Percentiles rank a stretch among this genome's conserved stretches.
phyloP scores from a whole-genome alignment of 805 yeast species.

The Candida oleophila region DNA sequence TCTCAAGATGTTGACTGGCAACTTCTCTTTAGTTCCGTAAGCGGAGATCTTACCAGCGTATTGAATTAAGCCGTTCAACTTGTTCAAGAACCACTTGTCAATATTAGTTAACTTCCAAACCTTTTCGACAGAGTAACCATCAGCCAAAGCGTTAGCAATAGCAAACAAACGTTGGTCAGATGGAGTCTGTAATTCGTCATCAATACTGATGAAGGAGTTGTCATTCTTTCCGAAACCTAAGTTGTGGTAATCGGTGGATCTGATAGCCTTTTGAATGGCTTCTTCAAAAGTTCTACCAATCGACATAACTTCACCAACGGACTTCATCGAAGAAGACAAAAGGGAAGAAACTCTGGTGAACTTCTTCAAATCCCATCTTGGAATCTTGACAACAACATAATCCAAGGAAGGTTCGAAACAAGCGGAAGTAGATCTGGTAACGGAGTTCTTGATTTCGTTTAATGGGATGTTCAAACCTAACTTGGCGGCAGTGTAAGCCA shows the following conservation, averaged over 20 bases:
- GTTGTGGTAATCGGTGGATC: slow-evolving; percentile 95
- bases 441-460: slow-evolving; percentile 88
- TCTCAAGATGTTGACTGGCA: slow-evolving; percentile 63
- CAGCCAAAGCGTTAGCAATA: slow-evolving; percentile 87
- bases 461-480: slow-evolving; percentile 90
- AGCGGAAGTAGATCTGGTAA: slow-evolving; percentile 90
- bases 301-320: slow-evolving; percentile 98
- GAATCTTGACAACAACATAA: slow-evolving; percentile 95
- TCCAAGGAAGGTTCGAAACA: slow-evolving; percentile 97
- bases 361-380: slow-evolving; percentile 98
- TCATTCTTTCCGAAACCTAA: slow-evolving; percentile 86
- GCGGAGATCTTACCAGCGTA: slow-evolving; percentile 64
- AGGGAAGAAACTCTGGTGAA: slow-evolving; percentile 87
- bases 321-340: slow-evolving; percentile 92
- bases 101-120: slow-evolving; percentile 89
- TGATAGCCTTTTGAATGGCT: slow-evolving; percentile 95
- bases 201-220: slow-evolving; percentile 90
- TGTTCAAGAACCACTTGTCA: slow-evolving; percentile 95
- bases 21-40: slow-evolving; percentile 54
- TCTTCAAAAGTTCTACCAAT: slow-evolving; percentile 98
- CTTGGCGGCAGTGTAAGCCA: slow-evolving; percentile 97
- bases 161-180: slow-evolving; percentile 97
- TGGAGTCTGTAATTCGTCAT: slow-evolving; percentile 90
- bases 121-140: slow-evolving; percentile 87
- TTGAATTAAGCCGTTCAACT: slow-evolving; percentile 70